Evolutionary conservation across 768 basidiomycete species (phyloP).

Genomic region (Podaxis sp.): DNA sequence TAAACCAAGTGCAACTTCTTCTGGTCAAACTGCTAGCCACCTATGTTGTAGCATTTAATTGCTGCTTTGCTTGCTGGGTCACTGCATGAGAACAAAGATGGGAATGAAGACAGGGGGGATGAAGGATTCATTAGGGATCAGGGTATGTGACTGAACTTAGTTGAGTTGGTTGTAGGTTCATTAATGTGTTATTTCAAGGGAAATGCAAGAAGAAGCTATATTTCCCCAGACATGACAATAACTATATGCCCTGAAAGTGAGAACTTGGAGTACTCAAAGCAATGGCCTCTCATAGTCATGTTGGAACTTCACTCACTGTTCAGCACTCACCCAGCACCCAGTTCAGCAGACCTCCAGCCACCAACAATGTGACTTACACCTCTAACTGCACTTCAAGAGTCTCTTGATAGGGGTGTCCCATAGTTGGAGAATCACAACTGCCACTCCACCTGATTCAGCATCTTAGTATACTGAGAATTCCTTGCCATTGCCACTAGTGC

Average conservation of each 20-base stretch:
- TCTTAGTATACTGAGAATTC: constrained; percentile 32
- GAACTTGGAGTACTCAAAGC: constrained; percentile 59
- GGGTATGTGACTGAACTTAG: not conserved
- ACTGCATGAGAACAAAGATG: constrained; percentile 4
- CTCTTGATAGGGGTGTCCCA: constrained; percentile 18
- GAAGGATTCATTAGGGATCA: not conserved
- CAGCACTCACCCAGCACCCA: not conserved
- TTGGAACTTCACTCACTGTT: constrained; percentile 58
- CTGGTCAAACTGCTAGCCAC: not conserved
- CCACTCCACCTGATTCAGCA: constrained; percentile 36
- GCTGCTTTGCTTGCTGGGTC: not conserved
- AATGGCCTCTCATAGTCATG: constrained; percentile 68
- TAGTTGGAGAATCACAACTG: constrained; percentile 15
- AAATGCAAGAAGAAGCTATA: not conserved
- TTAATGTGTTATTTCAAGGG: not conserved
- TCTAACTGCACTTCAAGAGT: not conserved
- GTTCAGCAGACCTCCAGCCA: not conserved
- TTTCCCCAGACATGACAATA: constrained; percentile 36
- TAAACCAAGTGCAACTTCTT: not conserved
- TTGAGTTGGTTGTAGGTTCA: not conserved
- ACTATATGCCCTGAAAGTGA: constrained; percentile 34
- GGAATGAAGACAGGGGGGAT: not conserved
- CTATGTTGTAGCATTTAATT: not conserved
- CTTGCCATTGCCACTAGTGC: constrained; percentile 15
- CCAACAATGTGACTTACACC: not conserved